These are phyloP conservation scores for Didymella pinodella DNA, from an alignment of 2,329 filamentous ascomycete genomes.

Conservation along the genomic window DNA sequence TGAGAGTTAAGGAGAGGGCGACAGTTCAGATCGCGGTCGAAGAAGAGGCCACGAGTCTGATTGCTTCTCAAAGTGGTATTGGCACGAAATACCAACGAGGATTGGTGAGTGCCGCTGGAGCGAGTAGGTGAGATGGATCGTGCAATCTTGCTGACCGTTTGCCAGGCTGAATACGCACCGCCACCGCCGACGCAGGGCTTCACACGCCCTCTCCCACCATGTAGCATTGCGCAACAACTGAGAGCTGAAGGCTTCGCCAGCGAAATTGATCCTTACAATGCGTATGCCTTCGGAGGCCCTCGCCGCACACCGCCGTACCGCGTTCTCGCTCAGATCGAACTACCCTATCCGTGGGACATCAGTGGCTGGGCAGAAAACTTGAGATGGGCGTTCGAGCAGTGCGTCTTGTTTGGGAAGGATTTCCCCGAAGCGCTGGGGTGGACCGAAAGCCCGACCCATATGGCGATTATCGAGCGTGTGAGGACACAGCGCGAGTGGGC, in stretches of 20 bases:
- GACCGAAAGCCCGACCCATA: conserved; percentile 38
- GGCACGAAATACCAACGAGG: conserved; percentile 5
- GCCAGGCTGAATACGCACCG: conserved; percentile 16
- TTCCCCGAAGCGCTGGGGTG: conserved; percentile 21
- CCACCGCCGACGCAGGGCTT: not conserved
- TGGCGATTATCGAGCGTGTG: conserved; percentile 30
- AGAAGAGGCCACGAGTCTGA: not conserved
- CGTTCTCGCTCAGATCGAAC: conserved; percentile 22
- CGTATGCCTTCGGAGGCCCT: conserved; percentile 32
- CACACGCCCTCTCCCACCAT: not conserved
- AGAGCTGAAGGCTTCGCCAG: conserved; percentile 13
- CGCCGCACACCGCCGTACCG: conserved; percentile 30
- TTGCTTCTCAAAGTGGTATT: too few species aligned
- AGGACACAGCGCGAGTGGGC: conserved; percentile 31
- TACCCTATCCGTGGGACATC: conserved; percentile 24
- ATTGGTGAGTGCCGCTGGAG: conserved; percentile 2
- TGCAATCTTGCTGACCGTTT: not conserved
- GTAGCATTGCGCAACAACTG: conserved; percentile 2
- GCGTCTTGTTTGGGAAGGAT: conserved; percentile 14
- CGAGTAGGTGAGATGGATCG: not conserved
- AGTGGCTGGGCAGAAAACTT: conserved; percentile 40
- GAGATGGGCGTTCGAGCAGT: conserved; percentile 34
- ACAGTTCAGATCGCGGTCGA: not conserved
- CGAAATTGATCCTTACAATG: conserved; percentile 18
- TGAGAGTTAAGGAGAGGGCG: not conserved